phyloP scores from a whole-genome alignment of 441 rosid genomes.

The Viola pubescens region DNA sequence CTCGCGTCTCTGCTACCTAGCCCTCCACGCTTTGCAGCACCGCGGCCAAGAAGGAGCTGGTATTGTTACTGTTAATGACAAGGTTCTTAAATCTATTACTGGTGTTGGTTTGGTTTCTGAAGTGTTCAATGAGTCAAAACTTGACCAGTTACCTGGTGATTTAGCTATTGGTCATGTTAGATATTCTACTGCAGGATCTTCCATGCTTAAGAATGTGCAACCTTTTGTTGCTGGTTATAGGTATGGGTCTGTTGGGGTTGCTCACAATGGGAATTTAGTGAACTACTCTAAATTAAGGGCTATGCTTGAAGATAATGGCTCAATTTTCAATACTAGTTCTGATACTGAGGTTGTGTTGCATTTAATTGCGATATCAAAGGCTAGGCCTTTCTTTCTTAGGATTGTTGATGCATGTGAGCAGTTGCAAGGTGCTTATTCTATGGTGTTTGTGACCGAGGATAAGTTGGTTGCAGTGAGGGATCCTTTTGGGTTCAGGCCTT shows the following conservation, averaged over 20 bases:
- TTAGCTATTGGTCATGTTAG: conserved; percentile 82
- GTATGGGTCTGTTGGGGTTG: conserved; percentile 76
- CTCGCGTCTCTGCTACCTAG: conserved; percentile 77
- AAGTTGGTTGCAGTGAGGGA: conserved; percentile 88
- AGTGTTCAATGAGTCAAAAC: conserved; percentile 67
- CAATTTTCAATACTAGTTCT: conserved; percentile 69
- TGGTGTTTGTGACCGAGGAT: conserved; percentile 84
- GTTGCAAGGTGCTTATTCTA: conserved; percentile 73
- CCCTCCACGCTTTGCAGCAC: conserved; percentile 89
- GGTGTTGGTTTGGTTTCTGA: conserved; percentile 93
- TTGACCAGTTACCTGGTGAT: conserved; percentile 68
- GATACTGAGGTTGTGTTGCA: conserved; percentile 90
- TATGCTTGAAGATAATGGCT: conserved; percentile 62
- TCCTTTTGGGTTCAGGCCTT: conserved; percentile 73
- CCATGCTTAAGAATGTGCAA: conserved; percentile 85
- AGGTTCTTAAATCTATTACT: conserved; percentile 74
- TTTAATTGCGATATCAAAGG: conserved; percentile 72
- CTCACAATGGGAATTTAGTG: conserved; percentile 77
- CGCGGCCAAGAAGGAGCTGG: conserved; percentile 98
- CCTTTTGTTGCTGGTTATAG: conserved; percentile 81
- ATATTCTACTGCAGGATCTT: conserved; percentile 79
- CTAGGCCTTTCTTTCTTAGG: conserved; percentile 62
- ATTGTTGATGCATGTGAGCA: conserved; percentile 75
- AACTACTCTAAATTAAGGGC: conserved; percentile 53
- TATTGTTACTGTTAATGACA: conserved; percentile 64